phyloP scores from a whole-genome alignment of 1,139 yeast genomes.

The Pneumocystis wakefieldiae region DNA sequence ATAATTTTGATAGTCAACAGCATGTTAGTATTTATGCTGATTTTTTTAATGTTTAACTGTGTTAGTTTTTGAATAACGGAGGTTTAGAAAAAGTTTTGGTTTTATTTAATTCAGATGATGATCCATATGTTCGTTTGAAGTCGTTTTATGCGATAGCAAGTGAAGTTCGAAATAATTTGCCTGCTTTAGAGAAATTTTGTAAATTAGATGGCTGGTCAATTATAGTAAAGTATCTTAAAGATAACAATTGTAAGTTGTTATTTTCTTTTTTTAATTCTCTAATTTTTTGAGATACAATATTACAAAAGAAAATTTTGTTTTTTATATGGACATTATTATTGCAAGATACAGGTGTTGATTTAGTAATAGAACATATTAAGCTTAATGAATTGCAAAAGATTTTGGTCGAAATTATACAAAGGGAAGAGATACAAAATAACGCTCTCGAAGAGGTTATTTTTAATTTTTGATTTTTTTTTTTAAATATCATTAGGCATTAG shows the following conservation, averaged over 20 bases:
- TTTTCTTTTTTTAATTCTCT: background rate
- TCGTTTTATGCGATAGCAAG: conserved; percentile 67
- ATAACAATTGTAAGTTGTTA: background rate
- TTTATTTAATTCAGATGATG: conserved; percentile 26
- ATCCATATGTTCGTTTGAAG: conserved; percentile 38
- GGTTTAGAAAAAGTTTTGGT: conserved; percentile 36
- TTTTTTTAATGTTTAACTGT: conserved; percentile 17
- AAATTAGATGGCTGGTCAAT: conserved; percentile 49
- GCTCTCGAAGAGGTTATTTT: background rate
- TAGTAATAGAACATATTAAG: background rate
- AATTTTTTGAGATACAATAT: background rate
- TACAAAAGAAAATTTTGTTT: background rate
- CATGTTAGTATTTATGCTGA: conserved; percentile 21
- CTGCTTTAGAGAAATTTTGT: conserved; percentile 42
- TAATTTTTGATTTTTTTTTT: background rate
- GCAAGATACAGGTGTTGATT: background rate
- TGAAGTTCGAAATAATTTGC: conserved; percentile 52
- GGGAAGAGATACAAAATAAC: background rate
- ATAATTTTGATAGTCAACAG: conserved; percentile 60
- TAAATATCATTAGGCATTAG: background rate
- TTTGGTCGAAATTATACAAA: background rate
- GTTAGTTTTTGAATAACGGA: conserved; percentile 26
- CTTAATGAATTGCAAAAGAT: background rate
- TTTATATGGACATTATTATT: background rate
- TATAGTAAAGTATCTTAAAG: conserved; percentile 20